Conservation (phyloP, 1,284 basidiomycete species). For the Peniophora sp. region DNA sequence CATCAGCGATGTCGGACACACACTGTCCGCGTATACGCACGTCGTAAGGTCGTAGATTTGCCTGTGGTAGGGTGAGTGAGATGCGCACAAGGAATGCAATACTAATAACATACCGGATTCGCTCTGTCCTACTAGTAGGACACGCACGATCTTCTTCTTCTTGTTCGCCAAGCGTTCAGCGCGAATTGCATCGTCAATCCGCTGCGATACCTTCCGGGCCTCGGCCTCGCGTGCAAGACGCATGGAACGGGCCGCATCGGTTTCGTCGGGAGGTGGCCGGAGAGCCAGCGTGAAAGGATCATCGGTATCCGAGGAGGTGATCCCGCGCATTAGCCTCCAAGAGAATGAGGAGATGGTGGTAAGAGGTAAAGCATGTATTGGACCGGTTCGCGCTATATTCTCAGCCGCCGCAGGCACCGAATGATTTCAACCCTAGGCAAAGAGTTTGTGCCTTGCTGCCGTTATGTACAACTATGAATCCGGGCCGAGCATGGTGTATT, state of each 20-base stretch:
- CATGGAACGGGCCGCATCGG: constrained; percentile 39
- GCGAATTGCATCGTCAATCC: constrained; percentile 57
- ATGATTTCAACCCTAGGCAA: neutral
- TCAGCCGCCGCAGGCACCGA: neutral
- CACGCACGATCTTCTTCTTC: constrained; percentile 53
- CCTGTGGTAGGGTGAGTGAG: constrained; percentile 25
- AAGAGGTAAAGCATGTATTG: neutral
- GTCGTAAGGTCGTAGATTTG: constrained; percentile 69
- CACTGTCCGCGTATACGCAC: constrained; percentile 33
- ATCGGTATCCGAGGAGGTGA: neutral
- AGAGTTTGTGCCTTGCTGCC: too few species aligned
- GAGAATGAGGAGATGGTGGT: too few species aligned
- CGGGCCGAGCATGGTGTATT: too few species aligned
- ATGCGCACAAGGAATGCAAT: neutral
- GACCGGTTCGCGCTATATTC: neutral
- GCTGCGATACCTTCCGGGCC: constrained; percentile 44
- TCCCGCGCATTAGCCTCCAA: too few species aligned
- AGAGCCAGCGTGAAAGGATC: constrained; percentile 28
- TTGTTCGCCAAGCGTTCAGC: constrained; percentile 44
- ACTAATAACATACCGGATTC: constrained; percentile 50
- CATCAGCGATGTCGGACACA: constrained; percentile 5
- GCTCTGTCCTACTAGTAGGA: constrained; percentile 63
- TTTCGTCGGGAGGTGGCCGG: constrained; percentile 47
- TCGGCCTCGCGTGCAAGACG: constrained; percentile 47
- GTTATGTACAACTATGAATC: too few species aligned